Percentiles rank a stretch among this genome's conserved stretches.
Conservation (phyloP, 202 grass and related monocot species). For the Panicum virgatum region DNA sequence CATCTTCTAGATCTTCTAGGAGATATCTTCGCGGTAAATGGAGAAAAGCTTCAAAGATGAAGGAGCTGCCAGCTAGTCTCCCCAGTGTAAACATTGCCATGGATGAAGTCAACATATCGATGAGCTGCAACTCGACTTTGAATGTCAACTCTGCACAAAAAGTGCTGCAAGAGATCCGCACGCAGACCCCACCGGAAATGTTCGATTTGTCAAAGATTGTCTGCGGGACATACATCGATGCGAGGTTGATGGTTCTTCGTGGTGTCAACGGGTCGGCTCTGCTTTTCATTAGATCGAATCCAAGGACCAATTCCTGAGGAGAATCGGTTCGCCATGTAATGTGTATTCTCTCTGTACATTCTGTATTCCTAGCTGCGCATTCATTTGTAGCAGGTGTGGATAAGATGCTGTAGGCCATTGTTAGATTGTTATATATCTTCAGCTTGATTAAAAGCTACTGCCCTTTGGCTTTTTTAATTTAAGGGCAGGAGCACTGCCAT, state of each 20-base stretch:
- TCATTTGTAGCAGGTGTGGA: slow-evolving; percentile 29
- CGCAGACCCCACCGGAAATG: slow-evolving; percentile 79
- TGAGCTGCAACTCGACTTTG: slow-evolving; percentile 53
- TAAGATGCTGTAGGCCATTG: neutral
- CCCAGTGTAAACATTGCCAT: slow-evolving; percentile 49
- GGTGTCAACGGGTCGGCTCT: slow-evolving; percentile 77
- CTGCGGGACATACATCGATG: slow-evolving; percentile 87
- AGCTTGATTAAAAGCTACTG: too few species aligned
- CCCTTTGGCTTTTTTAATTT: too few species aligned
- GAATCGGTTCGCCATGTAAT: slow-evolving; percentile 8
- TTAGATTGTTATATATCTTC: neutral
- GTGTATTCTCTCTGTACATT: slow-evolving; percentile 15
- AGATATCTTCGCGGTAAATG: slow-evolving; percentile 53
- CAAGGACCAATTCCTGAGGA: slow-evolving; percentile 25
- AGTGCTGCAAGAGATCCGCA: slow-evolving; percentile 74
- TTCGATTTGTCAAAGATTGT: slow-evolving; percentile 82
- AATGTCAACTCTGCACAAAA: slow-evolving; percentile 51
- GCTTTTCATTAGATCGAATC: slow-evolving; percentile 73
- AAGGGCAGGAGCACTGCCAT: too few species aligned
- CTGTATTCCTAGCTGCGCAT: slow-evolving; percentile 43
- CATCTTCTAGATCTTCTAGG: slow-evolving; percentile 25
- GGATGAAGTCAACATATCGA: slow-evolving; percentile 61
- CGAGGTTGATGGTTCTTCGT: slow-evolving; percentile 84
- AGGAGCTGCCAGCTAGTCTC: slow-evolving; percentile 69
- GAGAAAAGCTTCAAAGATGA: slow-evolving; percentile 51